Evolutionary conservation across 306 rosid genomes (phyloP), one percentile per base, ranked within the genome.

Genomic region (Fragaria iinumae): DNA sequence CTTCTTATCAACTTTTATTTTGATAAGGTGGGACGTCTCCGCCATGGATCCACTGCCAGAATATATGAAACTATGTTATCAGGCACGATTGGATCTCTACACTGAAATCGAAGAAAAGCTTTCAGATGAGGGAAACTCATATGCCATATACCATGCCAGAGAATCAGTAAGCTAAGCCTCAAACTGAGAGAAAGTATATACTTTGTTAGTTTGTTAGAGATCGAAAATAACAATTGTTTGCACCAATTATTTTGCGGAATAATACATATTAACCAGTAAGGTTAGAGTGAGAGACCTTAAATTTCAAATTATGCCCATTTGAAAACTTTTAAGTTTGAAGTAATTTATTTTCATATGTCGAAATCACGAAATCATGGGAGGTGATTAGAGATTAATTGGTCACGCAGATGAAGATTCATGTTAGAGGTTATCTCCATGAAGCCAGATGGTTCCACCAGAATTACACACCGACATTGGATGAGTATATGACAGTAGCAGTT

Each of bases 381-480:
- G 21, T 50, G 56, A 50, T 50, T 2, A 50, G 56, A 50, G 18
- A 50, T 11, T 13, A 17, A 50, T 18, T 38, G 17, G 6, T 66
- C 9, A 44, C 41, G 1, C 13, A 87, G 89, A 59, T 85, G 49
- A 87, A 83, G 32, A 65, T 25, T 1, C 8, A 17, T 0, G 84
- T 34, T 8, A 56, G 83, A 69, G 77, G 80, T 0, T 83, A 77
- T 72, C 36, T 77, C n/a, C 41, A 45, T 6, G 89, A 84, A 47
- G 89, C 89, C 8, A 79, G 71, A 74, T 84, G 93, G 90, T 48
- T 76, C 34, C 59, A 86, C 25, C 34, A 44, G 5, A 75, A 78
- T 11, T 66, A 81, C 62, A 69, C 44, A 3, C 90, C 88, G 36
- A 79, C 83, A 21, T 16, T 45, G 4, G 86, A 83, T 6, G 88